These are phyloP conservation scores for Ochromonas danica DNA, from an alignment of 108 stramenopile genomes.

Conservation along the genomic window DNA sequence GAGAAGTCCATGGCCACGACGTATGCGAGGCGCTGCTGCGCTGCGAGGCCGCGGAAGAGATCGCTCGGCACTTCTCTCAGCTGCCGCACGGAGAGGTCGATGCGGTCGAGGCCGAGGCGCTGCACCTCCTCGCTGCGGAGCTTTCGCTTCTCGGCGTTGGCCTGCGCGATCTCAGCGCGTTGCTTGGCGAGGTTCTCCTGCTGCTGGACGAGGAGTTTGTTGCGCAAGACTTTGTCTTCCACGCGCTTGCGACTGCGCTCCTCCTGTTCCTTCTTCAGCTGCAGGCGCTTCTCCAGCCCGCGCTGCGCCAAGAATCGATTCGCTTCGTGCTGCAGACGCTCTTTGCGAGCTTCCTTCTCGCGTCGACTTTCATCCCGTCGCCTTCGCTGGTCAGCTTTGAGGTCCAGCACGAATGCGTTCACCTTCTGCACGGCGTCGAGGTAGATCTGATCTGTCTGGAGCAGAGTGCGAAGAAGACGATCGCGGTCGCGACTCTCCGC, in stretches of 20 bases:
- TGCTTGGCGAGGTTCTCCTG: background rate
- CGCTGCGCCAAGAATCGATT: background rate
- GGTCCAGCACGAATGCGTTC: background rate
- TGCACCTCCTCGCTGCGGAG: background rate
- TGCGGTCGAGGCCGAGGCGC: background rate
- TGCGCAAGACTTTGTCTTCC: constrained; percentile 30
- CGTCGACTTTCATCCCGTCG: background rate
- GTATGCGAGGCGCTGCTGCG: constrained; percentile 2
- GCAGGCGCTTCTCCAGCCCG: constrained; percentile 24
- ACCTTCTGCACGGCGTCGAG: background rate
- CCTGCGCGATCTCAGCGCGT: constrained; percentile 9
- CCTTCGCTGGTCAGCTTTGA: background rate
- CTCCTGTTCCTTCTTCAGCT: constrained; percentile 30
- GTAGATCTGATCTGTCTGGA: background rate
- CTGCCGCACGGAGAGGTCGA: constrained; percentile 5
- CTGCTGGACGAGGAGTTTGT: constrained; percentile 11
- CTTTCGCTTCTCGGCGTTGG: background rate
- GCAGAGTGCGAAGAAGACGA: background rate
- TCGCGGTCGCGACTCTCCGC: constrained; percentile 8
- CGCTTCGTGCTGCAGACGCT: constrained; percentile 22
- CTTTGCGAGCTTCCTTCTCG: background rate
- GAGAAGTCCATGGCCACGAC: constrained; percentile 17
- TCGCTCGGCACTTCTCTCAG: background rate
- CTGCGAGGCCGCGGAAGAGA: background rate
- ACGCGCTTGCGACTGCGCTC: constrained; percentile 2